These are phyloP conservation scores for Casuarina glauca DNA, from an alignment of 306 rosid genomes.

Conservation along the genomic window DNA sequence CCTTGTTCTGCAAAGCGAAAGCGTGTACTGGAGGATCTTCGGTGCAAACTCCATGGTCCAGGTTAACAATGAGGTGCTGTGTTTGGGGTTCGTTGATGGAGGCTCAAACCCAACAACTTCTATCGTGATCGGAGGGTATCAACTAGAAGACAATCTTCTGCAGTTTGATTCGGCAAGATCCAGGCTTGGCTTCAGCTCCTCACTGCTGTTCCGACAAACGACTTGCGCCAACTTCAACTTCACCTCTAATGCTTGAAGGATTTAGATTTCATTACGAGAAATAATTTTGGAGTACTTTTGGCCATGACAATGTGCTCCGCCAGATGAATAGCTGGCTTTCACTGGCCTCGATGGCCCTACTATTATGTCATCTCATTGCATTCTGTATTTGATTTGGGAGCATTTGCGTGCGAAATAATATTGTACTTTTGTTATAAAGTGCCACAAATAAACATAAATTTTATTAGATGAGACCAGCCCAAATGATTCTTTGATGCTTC, in stretches of 20 bases:
- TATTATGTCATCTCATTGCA: no score
- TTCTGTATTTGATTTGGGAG: no score
- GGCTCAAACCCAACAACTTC: constrained; percentile 48
- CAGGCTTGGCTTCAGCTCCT: constrained; percentile 53
- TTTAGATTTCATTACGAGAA: background rate
- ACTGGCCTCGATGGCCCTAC: no score
- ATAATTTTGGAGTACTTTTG: background rate
- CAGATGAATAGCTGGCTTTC: no score
- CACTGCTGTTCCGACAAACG: constrained; percentile 30
- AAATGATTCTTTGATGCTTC: no score
- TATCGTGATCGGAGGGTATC: constrained; percentile 58
- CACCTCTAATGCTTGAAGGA: constrained; percentile 37
- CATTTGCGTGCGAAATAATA: no score
- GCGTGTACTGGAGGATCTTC: constrained; percentile 44
- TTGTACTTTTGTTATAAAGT: no score
- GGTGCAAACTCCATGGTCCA: constrained; percentile 65
- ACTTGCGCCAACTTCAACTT: constrained; percentile 64
- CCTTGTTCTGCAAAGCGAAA: constrained; percentile 48
- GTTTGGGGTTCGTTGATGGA: constrained; percentile 62
- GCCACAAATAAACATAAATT: no score
- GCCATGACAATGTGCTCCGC: no score
- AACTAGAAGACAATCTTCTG: constrained; percentile 54
- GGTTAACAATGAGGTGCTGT: constrained; percentile 34
- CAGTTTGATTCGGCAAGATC: constrained; percentile 51
- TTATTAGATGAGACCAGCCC: no score